phyloP scores from a whole-genome alignment of 441 rosid species.

The Arabidopsis hybrid region DNA sequence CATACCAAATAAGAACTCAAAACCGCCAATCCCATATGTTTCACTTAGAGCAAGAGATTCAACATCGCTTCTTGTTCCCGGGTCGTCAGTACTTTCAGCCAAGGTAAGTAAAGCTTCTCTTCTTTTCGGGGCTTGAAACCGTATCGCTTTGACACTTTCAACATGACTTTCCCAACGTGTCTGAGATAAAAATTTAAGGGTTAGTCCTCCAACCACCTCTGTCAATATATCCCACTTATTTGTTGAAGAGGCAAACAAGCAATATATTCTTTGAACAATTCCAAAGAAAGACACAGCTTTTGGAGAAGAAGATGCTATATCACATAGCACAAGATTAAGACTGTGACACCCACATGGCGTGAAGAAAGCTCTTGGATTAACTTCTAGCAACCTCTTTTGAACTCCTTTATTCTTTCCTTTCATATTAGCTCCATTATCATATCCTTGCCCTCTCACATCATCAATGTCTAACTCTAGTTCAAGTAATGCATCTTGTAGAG shows the following conservation, averaged over 20 bases:
- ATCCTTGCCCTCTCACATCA: slow-evolving; percentile 1
- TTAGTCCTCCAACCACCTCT: neutral
- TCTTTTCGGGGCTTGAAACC: neutral
- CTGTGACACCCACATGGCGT: slow-evolving; percentile 14
- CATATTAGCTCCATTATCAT: neutral
- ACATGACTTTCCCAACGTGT: slow-evolving; percentile 1
- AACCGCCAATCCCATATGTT: neutral
- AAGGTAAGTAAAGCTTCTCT: neutral
- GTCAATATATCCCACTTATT: slow-evolving; percentile 4
- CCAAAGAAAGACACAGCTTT: neutral
- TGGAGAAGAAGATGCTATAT: slow-evolving; percentile 2
- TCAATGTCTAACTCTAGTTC: neutral
- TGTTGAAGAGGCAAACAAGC: neutral
- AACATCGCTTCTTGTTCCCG: neutral
- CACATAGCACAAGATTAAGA: slow-evolving; percentile 7
- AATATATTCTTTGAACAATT: neutral
- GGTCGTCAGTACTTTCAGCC: neutral
- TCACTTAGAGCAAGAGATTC: neutral
- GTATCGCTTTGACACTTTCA: slow-evolving; percentile 4
- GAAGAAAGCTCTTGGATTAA: neutral
- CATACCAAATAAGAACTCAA: slow-evolving; percentile 14
- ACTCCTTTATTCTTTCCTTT: slow-evolving; percentile 2
- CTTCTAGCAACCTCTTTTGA: neutral
- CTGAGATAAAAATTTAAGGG: slow-evolving; percentile 12
- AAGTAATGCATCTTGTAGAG: neutral